phyloP scores from a whole-genome alignment of 306 rosid genomes.

The Medicago ruthenica region DNA sequence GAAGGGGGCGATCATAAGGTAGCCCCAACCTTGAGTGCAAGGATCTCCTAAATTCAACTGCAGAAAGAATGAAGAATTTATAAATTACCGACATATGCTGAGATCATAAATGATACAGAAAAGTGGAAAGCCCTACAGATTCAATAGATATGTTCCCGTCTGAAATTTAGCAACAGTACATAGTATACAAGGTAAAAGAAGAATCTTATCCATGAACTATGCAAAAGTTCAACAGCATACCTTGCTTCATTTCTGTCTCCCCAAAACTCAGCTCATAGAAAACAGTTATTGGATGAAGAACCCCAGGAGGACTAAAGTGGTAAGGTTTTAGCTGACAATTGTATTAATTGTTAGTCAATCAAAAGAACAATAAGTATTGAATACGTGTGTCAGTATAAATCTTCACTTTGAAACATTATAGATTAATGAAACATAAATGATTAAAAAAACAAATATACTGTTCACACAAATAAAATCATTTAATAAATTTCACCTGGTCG shows the following conservation, averaged over 20 bases:
- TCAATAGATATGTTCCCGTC: slow-evolving; percentile 12
- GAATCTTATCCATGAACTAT: slow-evolving; percentile 18
- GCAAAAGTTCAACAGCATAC: slow-evolving; percentile 51
- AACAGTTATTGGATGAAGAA: slow-evolving; percentile 81
- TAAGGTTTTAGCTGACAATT: slow-evolving; percentile 70
- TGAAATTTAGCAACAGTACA: slow-evolving; percentile 17
- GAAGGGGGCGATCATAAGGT: slow-evolving; percentile 88
- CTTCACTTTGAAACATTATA: slow-evolving; percentile 21
- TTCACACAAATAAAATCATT: slow-evolving; percentile 22
- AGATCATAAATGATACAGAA: slow-evolving; percentile 24
- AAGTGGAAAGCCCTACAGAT: slow-evolving; percentile 11
- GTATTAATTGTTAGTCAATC: slow-evolving; percentile 37
- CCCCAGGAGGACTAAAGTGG: slow-evolving; percentile 86
- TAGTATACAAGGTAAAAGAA: slow-evolving; percentile 25
- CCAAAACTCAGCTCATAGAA: slow-evolving; percentile 86
- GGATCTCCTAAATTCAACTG: slow-evolving; percentile 89
- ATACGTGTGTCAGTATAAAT: slow-evolving; percentile 2
- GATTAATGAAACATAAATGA: slow-evolving; percentile 15
- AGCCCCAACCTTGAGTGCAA: slow-evolving; percentile 85
- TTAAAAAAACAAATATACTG: background rate
- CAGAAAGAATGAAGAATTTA: slow-evolving; percentile 44
- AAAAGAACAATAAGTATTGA: slow-evolving; percentile 16
- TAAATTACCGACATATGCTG: slow-evolving; percentile 19
- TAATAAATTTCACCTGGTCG: slow-evolving; percentile 21
- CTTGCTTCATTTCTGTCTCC: slow-evolving; percentile 97